These are phyloP conservation scores for Tylopilus intermedius DNA, from an alignment of 768 basidiomycete genomes.

Conservation along the genomic window DNA sequence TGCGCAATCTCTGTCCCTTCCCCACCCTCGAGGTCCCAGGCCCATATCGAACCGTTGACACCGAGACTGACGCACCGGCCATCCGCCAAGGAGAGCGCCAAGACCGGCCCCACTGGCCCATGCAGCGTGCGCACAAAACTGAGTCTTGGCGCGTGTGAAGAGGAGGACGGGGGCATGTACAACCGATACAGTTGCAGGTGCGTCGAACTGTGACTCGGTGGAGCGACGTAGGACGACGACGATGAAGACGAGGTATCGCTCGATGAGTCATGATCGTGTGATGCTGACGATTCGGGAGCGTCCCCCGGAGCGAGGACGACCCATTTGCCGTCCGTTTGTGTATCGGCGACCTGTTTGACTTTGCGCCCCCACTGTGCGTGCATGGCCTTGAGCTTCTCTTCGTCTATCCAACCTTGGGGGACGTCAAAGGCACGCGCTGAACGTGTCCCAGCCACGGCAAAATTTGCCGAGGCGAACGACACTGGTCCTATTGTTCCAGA, in stretches of 20 bases:
- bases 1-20: constrained; percentile 33
- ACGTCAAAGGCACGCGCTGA: constrained; percentile 67
- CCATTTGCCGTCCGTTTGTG: constrained; percentile 84
- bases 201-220: constrained; percentile 43
- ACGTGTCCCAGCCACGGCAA: constrained; percentile 54
- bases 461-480: constrained; percentile 25
- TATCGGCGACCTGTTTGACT: constrained; percentile 62
- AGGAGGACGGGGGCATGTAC: constrained; percentile 48
- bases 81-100: constrained; percentile 68
- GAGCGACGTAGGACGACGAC: constrained; percentile 27
- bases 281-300: constrained; percentile 15
- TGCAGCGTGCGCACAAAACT: constrained; percentile 67
- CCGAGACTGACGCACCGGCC: constrained; percentile 78
- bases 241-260: constrained; percentile 23
- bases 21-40: constrained; percentile 76
- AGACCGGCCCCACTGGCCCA: constrained; percentile 64
- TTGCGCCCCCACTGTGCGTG: constrained; percentile 79
- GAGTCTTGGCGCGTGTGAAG: constrained; percentile 56
- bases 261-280: constrained; percentile 13
- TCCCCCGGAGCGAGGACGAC: constrained; percentile 66
- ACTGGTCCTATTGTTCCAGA: constrained; percentile 7
- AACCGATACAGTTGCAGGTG: constrained; percentile 74
- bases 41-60: constrained; percentile 70
- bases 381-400: constrained; percentile 53
- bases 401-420: constrained; percentile 69